phyloP scores from a whole-genome alignment of 2,329 filamentous ascomycete species.

The Aureobasidium uvarum region DNA sequence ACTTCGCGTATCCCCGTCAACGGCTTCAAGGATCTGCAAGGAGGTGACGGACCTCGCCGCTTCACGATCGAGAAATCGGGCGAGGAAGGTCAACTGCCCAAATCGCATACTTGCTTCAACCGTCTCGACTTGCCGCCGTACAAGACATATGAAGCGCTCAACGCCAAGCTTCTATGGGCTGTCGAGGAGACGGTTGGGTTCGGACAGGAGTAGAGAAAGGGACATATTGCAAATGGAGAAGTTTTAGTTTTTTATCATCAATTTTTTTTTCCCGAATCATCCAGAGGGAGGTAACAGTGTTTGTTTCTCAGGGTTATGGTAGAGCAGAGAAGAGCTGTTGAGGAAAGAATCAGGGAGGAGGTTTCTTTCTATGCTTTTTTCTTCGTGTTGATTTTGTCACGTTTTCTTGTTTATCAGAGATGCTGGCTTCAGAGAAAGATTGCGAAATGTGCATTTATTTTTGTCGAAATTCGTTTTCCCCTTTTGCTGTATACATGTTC shows the following conservation, averaged over 20 bases:
- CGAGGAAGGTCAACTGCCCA: slow-evolving; percentile 84
- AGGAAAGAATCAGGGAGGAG: not conserved
- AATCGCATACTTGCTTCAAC: slow-evolving; percentile 99
- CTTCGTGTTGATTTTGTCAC: not conserved
- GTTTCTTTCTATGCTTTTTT: not conserved
- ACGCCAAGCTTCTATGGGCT: slow-evolving; percentile 89
- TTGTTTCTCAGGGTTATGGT: not conserved
- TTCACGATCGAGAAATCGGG: slow-evolving; percentile 99
- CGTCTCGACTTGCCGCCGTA: slow-evolving; percentile 93
- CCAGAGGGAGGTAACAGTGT: not conserved
- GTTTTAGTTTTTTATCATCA: not conserved
- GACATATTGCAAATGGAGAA: not conserved
- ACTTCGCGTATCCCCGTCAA: slow-evolving; percentile 98
- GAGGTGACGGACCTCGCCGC: slow-evolving; percentile 87
- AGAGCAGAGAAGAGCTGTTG: not conserved
- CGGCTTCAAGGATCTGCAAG: slow-evolving; percentile 98
- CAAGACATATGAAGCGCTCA: slow-evolving; percentile 79
- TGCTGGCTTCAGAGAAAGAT: not conserved
- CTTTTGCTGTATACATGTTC: no score
- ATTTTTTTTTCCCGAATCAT: not conserved
- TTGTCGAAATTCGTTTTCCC: no score
- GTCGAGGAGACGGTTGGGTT: slow-evolving; percentile 99
- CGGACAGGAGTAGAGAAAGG: slow-evolving; percentile 75
- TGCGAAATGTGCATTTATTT: not conserved
- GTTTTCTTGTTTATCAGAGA: not conserved